Percentiles rank a stretch among this genome's conserved stretches.
These are phyloP conservation scores for Gamsiella multidivaricata DNA, from an alignment of 192 early-diverging fungal genomes.

Conservation along the genomic window DNA sequence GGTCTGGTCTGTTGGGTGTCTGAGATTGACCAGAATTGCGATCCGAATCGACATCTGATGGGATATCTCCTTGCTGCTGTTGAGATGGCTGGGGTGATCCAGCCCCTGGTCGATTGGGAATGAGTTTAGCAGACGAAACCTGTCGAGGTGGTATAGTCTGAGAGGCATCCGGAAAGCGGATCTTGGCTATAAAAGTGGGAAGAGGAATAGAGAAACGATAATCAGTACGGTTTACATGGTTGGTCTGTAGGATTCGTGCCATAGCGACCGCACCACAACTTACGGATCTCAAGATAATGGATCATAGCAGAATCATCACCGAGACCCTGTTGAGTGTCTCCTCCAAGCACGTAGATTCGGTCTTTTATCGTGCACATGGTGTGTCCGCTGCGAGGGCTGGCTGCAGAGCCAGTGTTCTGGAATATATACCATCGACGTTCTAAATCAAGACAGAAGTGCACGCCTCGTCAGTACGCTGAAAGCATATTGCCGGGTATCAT, in stretches of 20 bases:
- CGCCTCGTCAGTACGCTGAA: not conserved
- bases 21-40: constrained; percentile 8
- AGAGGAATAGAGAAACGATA: not conserved
- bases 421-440: constrained; percentile 69
- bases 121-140: constrained; percentile 32
- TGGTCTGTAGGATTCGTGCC: too few species aligned
- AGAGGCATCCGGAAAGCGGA: constrained; percentile 24
- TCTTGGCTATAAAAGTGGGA: constrained; percentile 16
- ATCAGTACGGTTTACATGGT: not conserved
- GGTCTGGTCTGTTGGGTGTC: constrained; percentile 21
- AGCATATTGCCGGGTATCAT: not conserved
- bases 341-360: constrained; percentile 65
- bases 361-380: constrained; percentile 58
- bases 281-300: constrained; percentile 24
- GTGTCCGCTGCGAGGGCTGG: constrained; percentile 57
- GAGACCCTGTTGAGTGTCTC: constrained; percentile 53
- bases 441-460: constrained; percentile 4
- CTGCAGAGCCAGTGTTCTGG: constrained; percentile 62
- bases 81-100: not conserved
- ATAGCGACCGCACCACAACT: too few species aligned
- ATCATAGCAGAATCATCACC: constrained; percentile 41
- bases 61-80: not conserved
- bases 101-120: constrained; percentile 14
- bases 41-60: constrained; percentile 14
- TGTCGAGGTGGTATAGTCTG: constrained; percentile 19